Conservation (phyloP, 352 stramenopile species). For the Globisporangium solare region DNA sequence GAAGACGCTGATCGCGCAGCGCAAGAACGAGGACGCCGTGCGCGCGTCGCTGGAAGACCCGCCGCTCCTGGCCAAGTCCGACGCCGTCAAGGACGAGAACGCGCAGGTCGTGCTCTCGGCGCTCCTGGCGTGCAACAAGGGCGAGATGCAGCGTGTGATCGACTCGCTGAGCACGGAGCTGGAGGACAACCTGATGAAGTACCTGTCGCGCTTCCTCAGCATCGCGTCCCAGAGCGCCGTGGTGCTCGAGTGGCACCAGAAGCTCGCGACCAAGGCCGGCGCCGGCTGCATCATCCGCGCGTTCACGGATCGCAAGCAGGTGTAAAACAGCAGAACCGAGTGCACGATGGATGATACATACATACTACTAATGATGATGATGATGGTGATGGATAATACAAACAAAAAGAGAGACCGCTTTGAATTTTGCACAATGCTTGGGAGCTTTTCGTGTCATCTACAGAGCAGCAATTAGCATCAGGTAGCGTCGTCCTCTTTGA, state of each 20-base stretch:
- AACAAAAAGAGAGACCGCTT: no score
- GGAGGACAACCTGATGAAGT: slow-evolving; percentile 88
- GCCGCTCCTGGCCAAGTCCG: slow-evolving; percentile 56
- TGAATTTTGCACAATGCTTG: neutral
- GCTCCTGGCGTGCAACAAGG: slow-evolving; percentile 82
- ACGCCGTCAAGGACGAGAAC: slow-evolving; percentile 68
- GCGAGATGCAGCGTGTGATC: slow-evolving; percentile 80
- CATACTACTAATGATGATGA: slow-evolving; percentile 1
- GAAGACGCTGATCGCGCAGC: slow-evolving; percentile 65
- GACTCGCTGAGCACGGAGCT: slow-evolving; percentile 60
- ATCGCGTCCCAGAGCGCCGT: slow-evolving; percentile 70
- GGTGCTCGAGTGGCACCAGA: slow-evolving; percentile 88
- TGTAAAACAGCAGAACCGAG: slow-evolving; percentile 23
- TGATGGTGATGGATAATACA: slow-evolving; percentile 1
- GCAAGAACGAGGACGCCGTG: slow-evolving; percentile 81
- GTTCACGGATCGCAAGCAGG: slow-evolving; percentile 85
- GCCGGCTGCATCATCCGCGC: slow-evolving; percentile 84
- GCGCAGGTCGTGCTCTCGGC: slow-evolving; percentile 73
- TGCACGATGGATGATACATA: slow-evolving; percentile 1
- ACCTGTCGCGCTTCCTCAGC: slow-evolving; percentile 77
- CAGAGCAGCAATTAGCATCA: neutral
- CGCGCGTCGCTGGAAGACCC: slow-evolving; percentile 66
- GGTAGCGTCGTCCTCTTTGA: neutral
- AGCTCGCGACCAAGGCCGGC: slow-evolving; percentile 80
- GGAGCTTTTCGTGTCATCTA: neutral